Evolutionary conservation across 2,329 filamentous ascomycete species (phyloP).

Genomic region (Penicillium sp.): DNA sequence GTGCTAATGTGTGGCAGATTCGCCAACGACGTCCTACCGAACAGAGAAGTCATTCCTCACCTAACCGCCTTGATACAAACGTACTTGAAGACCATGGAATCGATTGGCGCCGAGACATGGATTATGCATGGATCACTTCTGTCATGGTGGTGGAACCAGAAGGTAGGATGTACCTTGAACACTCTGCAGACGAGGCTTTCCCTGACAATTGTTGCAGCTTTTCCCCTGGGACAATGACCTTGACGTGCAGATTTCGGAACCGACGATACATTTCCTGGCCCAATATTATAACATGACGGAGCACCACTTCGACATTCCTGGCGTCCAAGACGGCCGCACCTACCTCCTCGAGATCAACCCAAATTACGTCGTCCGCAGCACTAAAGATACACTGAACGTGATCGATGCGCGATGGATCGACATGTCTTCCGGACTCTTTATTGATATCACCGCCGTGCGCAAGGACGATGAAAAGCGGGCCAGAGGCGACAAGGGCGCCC

Average conservation of each 20-base stretch:
- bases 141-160: slow-evolving; percentile 60
- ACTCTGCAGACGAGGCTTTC: neutral
- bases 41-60: slow-evolving; percentile 45
- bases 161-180: slow-evolving; percentile 26
- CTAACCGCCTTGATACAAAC: slow-evolving; percentile 51
- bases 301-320: slow-evolving; percentile 44
- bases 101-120: slow-evolving; percentile 56
- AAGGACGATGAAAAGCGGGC: slow-evolving; percentile 40
- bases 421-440: slow-evolving; percentile 54
- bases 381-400: slow-evolving; percentile 48
- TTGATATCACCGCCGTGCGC: slow-evolving; percentile 57
- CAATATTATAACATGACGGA: slow-evolving; percentile 60
- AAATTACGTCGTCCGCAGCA: slow-evolving; percentile 45
- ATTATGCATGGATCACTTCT: slow-evolving; percentile 59
- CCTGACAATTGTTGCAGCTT: slow-evolving; percentile 33
- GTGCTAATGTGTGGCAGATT: slow-evolving; percentile 39
- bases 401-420: slow-evolving; percentile 61
- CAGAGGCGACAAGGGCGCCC: slow-evolving; percentile 37
- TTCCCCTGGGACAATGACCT: slow-evolving; percentile 60
- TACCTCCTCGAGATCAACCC: slow-evolving; percentile 59
- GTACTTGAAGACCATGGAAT: slow-evolving; percentile 53
- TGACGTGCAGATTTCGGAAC: slow-evolving; percentile 55
- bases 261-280: slow-evolving; percentile 52
- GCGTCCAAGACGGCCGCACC: slow-evolving; percentile 32
- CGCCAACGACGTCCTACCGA: slow-evolving; percentile 43